These are phyloP conservation scores for Suhomyces xylopsoci DNA, from an alignment of 805 yeast genomes.

Conservation along the genomic window DNA sequence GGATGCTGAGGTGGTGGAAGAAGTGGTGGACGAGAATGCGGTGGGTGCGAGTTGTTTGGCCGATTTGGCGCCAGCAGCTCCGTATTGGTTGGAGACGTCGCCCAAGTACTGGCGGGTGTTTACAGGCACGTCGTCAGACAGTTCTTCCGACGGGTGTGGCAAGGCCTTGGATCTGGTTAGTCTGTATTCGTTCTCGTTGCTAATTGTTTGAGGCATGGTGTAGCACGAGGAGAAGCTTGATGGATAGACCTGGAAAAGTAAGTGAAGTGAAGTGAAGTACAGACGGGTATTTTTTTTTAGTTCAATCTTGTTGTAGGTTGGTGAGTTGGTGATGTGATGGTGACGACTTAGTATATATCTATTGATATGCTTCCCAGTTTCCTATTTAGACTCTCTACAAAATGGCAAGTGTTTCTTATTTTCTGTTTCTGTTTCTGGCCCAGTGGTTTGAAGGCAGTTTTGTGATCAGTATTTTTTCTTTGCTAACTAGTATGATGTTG, in stretches of 20 bases:
- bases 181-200: slow-evolving; percentile 41
- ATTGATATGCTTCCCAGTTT: background rate
- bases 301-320: background rate
- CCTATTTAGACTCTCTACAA: background rate
- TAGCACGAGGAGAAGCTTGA: background rate
- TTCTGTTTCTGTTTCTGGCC: slow-evolving; percentile 2
- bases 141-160: background rate
- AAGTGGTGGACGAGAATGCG: background rate
- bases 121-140: slow-evolving; percentile 6
- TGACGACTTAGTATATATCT: background rate
- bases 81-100: slow-evolving; percentile 39
- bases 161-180: slow-evolving; percentile 28
- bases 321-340: background rate
- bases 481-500: background rate
- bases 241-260: background rate
- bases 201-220: slow-evolving; percentile 19
- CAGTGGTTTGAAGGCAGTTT: background rate
- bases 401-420: background rate
- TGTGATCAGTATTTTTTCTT: background rate
- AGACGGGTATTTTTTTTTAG: background rate
- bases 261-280: background rate
- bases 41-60: background rate
- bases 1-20: slow-evolving; percentile 1
- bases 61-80: slow-evolving; percentile 6
- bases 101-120: slow-evolving; percentile 29